Base-by-base conservation (phyloP, 1,139 yeast species). In the Insectozyma bohioensis region DNA sequence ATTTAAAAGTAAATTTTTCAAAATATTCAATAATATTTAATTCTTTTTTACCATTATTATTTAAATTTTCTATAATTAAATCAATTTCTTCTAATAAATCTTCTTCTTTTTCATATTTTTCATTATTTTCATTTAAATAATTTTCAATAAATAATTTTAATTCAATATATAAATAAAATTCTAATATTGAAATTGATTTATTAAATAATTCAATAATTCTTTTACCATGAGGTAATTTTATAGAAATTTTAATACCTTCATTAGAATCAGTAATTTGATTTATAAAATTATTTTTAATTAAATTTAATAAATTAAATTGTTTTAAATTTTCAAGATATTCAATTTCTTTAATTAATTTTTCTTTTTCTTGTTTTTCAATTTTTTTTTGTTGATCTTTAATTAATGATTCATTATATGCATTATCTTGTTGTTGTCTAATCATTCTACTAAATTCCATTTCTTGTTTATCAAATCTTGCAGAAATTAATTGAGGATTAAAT, bases 151-250 rank as follows among this genome's bases (percentile, higher is more conserved):
- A 52, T 24, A 68, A 41, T 33, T 61, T 61, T 12, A 69, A 61
- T 40, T 83, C 87, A 26, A 85, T 76, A 47, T 69, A 77, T 28
- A 79, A 67, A 53, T 86, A 87, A 4, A 90, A 54, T 23, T 84
- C 84, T 28, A 65, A 66, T n/a, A 82, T 52, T 0, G 78, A 59
- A 11, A 74, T 66, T 5, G 57, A 49, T 14, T 72, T 68, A 17
- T 59, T 51, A 37, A 87, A 76, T 33, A 70, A 69, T 36, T 78
- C 75, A 6, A 85, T 65, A 3, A 80, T 53, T 30, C 95, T 66
- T 30, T 69, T 68, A 1, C 97, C 96, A 24, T 72, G 43, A 2
- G 75, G 75, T 20, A 68, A 50, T 40, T 65, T 67, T 33, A 69
- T 51, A 16, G 73, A 69, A 14, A 68, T 48, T 20, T 24, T 33